These are phyloP conservation scores for Skeletonema grethae DNA, from an alignment of 108 stramenopile species.

Conservation along the genomic window DNA sequence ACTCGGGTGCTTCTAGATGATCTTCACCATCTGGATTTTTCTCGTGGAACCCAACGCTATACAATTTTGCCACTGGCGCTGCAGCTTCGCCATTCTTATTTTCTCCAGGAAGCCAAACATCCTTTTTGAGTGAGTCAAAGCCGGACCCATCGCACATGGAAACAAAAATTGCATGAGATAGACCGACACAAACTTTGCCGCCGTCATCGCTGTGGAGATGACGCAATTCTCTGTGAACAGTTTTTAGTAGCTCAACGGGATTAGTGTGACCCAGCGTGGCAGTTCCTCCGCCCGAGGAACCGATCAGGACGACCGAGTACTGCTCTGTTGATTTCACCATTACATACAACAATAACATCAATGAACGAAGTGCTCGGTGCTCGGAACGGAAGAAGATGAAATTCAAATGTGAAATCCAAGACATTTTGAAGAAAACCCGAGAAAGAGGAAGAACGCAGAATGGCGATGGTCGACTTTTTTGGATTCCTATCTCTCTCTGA, in stretches of 20 bases:
- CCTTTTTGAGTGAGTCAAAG: slow-evolving; percentile 48
- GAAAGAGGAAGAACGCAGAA: too few relatives aligned
- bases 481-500: too few relatives aligned
- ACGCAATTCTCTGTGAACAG: slow-evolving; percentile 43
- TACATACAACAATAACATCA: too few relatives aligned
- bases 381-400: too few relatives aligned
- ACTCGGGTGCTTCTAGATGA: background rate
- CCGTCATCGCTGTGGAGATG: slow-evolving; percentile 10
- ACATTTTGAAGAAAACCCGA: too few relatives aligned
- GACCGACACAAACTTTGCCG: slow-evolving; percentile 7
- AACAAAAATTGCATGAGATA: slow-evolving; percentile 52
- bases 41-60: slow-evolving; percentile 16
- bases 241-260: slow-evolving; percentile 34
- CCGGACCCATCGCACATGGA: slow-evolving; percentile 43
- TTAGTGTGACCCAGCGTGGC: slow-evolving; percentile 65
- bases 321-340: background rate
- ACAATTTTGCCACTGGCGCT: slow-evolving; percentile 32
- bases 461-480: too few relatives aligned
- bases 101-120: slow-evolving; percentile 12
- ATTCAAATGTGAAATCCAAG: too few relatives aligned
- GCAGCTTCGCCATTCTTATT: slow-evolving; percentile 1
- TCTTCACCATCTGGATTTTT: slow-evolving; percentile 1
- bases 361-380: too few relatives aligned
- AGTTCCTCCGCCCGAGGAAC: slow-evolving; percentile 61
- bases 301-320: slow-evolving; percentile 47